Percentiles rank a stretch among this genome's conserved stretches.
Conservation (phyloP, 176 grass and related monocot genomes). For the Cymbopogon citratus region DNA sequence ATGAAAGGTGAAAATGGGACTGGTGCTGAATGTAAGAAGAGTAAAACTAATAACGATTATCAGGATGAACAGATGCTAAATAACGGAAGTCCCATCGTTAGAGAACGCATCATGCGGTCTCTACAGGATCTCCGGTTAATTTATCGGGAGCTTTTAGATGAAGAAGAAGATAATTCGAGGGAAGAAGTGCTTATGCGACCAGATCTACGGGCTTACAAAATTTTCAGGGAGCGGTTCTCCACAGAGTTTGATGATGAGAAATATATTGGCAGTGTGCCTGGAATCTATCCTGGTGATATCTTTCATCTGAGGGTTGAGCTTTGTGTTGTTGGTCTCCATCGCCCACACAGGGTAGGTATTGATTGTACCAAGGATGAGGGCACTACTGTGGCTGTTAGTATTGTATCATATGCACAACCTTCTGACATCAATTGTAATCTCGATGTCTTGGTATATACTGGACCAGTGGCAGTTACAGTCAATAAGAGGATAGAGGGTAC, state of each 20-base stretch:
- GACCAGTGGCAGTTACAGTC: constrained; percentile 30
- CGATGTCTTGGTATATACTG: constrained; percentile 57
- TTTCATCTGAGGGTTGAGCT: constrained; percentile 75
- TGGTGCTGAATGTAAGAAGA: constrained; percentile 6
- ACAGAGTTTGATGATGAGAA: constrained; percentile 33
- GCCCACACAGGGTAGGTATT: constrained; percentile 38
- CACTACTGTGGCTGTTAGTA: constrained; percentile 50
- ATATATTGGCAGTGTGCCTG: constrained; percentile 68
- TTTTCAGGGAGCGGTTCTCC: constrained; percentile 51
- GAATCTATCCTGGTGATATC: constrained; percentile 62
- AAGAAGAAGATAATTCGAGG: constrained; percentile 33
- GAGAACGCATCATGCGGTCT: constrained; percentile 36
- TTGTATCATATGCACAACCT: constrained; percentile 45
- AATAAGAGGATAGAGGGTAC: constrained; percentile 51
- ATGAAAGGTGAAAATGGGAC: constrained; percentile 22
- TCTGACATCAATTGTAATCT: constrained; percentile 53
- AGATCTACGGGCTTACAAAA: constrained; percentile 58
- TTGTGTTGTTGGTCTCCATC: constrained; percentile 73
- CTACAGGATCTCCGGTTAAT: constrained; percentile 52
- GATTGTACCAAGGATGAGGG: constrained; percentile 56
- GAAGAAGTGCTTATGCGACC: not conserved
- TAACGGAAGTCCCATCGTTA: not conserved
- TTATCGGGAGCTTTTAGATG: constrained; percentile 42
- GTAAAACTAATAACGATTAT: constrained; percentile 21
- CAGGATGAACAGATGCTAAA: constrained; percentile 11